These are phyloP conservation scores for Kazachstania martiniae DNA, from an alignment of 805 yeast species.

Conservation along the genomic window DNA sequence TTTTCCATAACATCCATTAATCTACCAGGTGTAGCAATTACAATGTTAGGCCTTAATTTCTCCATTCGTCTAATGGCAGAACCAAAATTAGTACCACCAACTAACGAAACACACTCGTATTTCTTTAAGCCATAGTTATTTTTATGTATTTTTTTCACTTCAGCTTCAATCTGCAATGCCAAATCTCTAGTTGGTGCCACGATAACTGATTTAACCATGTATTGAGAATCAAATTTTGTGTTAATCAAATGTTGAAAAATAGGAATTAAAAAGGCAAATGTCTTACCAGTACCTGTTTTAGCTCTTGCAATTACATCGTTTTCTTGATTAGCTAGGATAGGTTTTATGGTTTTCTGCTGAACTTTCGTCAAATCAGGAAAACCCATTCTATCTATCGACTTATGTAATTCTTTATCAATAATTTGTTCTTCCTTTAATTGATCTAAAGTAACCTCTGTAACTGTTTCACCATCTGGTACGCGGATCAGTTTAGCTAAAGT, in stretches of 20 bases:
- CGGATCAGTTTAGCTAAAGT: slow-evolving; percentile 13
- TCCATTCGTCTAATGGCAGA: slow-evolving; percentile 28
- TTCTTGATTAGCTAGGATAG: slow-evolving; percentile 39
- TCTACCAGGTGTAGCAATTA: slow-evolving; percentile 88
- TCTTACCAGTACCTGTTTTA: slow-evolving; percentile 92
- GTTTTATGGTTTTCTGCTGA: slow-evolving; percentile 51
- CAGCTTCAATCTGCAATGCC: slow-evolving; percentile 70
- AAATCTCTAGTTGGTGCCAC: slow-evolving; percentile 88
- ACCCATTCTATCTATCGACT: slow-evolving; percentile 34
- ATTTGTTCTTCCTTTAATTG: slow-evolving; percentile 22
- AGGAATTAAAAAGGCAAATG: slow-evolving; percentile 81
- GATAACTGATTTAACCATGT: slow-evolving; percentile 49
- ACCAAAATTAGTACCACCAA: slow-evolving; percentile 53
- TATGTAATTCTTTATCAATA: slow-evolving; percentile 20
- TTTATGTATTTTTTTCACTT: slow-evolving; percentile 39
- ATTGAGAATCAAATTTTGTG: slow-evolving; percentile 20
- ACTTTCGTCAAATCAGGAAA: slow-evolving; percentile 54
- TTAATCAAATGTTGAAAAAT: slow-evolving; percentile 45
- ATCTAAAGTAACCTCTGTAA: slow-evolving; percentile 19
- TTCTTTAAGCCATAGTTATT: slow-evolving; percentile 18
- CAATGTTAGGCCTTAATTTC: slow-evolving; percentile 38
- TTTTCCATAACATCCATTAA: slow-evolving; percentile 48
- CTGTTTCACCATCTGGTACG: slow-evolving; percentile 4
- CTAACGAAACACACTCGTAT: slow-evolving; percentile 40
- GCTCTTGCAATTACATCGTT: slow-evolving; percentile 70